These are phyloP conservation scores for Fusarium xylarioides DNA, from an alignment of 2,329 filamentous ascomycete genomes.

Conservation along the genomic window DNA sequence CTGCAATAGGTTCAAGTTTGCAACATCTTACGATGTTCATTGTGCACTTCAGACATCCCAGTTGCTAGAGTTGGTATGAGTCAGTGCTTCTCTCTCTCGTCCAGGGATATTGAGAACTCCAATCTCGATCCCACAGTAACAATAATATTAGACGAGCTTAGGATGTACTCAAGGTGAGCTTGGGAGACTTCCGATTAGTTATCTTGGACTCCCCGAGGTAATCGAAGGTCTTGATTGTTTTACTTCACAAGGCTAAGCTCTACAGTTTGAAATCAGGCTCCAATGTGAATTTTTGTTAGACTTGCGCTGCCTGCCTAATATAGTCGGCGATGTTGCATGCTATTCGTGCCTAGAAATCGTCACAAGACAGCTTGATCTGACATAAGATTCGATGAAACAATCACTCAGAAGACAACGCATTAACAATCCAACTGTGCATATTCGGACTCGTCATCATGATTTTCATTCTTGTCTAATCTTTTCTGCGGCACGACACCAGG, in stretches of 20 bases:
- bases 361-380: not conserved
- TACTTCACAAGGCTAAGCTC: not conserved
- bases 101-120: not conserved
- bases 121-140: not conserved
- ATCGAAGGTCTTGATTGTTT: not conserved
- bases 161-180: no score
- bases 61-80: not conserved
- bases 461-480: conserved; percentile 4
- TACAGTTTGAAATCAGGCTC: not conserved
- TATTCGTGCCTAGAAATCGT: not conserved
- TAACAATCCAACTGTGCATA: not conserved
- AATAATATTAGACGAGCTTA: not conserved
- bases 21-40: not conserved
- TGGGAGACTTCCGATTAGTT: not conserved
- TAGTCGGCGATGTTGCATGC: not conserved
- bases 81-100: not conserved
- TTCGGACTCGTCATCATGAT: not conserved
- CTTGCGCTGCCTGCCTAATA: not conserved
- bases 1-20: not conserved
- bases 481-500: not conserved
- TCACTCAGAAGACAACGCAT: not conserved
- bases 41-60: not conserved
- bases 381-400: not conserved
- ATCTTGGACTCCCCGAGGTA: not conserved
- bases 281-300: not conserved